phyloP scores from a whole-genome alignment of 441 rosid species.

The Pelargonium citronellum region DNA sequence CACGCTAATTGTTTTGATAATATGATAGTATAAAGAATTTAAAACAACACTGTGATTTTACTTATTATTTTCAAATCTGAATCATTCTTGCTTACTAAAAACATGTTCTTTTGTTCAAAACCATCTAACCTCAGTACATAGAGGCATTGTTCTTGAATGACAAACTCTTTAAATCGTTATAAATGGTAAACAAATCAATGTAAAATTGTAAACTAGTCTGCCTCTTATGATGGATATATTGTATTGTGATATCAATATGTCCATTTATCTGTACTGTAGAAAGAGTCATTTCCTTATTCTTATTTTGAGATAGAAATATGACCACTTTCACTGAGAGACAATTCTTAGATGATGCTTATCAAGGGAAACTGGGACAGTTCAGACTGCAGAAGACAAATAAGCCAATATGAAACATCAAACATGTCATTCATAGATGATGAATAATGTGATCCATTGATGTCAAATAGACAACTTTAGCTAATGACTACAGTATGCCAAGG shows the following conservation, averaged over 20 bases:
- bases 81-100: background rate
- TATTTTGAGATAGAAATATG: background rate
- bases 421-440: no score
- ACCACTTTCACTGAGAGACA: no score
- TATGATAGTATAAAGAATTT: background rate
- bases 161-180: background rate
- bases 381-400: no score
- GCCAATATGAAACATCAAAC: no score
- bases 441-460: no score
- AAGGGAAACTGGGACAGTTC: no score
- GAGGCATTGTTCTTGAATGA: no score
- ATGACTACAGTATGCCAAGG: no score
- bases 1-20: background rate
- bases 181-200: background rate
- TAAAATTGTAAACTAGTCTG: background rate
- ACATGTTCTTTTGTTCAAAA: no score
- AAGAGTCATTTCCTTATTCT: background rate
- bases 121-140: no score
- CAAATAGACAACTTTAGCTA: no score
- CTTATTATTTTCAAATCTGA: background rate
- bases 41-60: background rate
- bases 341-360: no score
- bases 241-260: background rate
- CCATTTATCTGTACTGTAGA: background rate
- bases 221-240: background rate